Conservation (phyloP, 495 filamentous ascomycete species). For the Trichoderma orchidacearum region DNA sequence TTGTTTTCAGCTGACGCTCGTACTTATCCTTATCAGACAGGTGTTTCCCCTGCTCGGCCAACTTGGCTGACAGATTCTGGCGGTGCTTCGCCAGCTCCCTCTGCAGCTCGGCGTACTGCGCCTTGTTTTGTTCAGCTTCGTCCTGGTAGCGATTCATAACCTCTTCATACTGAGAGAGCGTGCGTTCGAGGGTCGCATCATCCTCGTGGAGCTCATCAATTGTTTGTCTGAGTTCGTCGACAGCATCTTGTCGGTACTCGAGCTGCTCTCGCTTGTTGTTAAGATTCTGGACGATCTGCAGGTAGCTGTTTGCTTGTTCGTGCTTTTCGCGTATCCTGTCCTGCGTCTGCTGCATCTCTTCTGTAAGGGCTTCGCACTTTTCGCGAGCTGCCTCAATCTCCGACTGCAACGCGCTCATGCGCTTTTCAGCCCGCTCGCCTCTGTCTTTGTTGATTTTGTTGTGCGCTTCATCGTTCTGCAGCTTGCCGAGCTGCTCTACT, state of each 20-base stretch:
- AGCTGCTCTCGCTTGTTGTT: constrained; percentile 62
- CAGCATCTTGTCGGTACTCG: constrained; percentile 37
- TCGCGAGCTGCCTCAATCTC: constrained; percentile 59
- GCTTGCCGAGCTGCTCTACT: constrained; percentile 54
- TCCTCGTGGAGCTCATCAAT: constrained; percentile 64
- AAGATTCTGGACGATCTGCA: constrained; percentile 48
- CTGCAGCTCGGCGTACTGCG: constrained; percentile 49
- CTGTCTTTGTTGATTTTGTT: constrained; percentile 78
- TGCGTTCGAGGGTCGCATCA: constrained; percentile 63
- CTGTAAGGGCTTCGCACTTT: constrained; percentile 41
- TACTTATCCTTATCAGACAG: constrained; percentile 79
- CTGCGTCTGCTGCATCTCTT: constrained; percentile 26
- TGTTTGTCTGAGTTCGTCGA: constrained; percentile 52
- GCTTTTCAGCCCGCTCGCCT: constrained; percentile 56
- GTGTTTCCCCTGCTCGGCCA: constrained; percentile 69
- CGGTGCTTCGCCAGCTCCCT: constrained; percentile 45
- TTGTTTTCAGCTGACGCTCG: constrained; percentile 58
- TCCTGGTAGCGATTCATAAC: constrained; percentile 48
- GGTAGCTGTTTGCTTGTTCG: constrained; percentile 28
- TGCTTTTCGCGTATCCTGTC: constrained; percentile 27
- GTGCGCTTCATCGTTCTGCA: constrained; percentile 58
- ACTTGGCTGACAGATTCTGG: constrained; percentile 49
- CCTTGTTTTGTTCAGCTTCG: constrained; percentile 46
- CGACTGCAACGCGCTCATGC: constrained; percentile 45
- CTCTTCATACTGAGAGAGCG: constrained; percentile 70